Conservation (phyloP, 129 eudicot genomes). For the Scalesia atractyloides region DNA sequence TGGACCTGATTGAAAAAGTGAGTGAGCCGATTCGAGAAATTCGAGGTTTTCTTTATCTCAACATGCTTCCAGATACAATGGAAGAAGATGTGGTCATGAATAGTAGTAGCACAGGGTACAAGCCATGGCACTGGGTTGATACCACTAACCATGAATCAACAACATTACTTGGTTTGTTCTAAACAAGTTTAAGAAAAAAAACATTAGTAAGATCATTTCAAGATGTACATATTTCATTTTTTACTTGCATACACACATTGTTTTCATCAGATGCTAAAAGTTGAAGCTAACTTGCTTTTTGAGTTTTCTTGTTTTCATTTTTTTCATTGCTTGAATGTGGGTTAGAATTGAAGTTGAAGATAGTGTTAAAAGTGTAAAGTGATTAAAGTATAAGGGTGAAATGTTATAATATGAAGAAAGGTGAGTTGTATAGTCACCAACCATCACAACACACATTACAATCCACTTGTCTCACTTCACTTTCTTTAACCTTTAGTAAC, state of each 20-base stretch:
- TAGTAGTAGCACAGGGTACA: conserved; percentile 35
- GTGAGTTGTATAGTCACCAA: too few relatives aligned
- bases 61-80: conserved; percentile 61
- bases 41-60: conserved; percentile 76
- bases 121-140: conserved; percentile 52
- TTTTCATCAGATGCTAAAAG: conserved; percentile 23
- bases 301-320: conserved; percentile 18
- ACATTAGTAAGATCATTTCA: conserved; percentile 28
- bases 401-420: too few relatives aligned
- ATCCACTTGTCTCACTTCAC: too few relatives aligned
- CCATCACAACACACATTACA: too few relatives aligned
- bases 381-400: too few relatives aligned
- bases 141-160: conserved; percentile 54
- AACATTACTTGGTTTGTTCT: conserved; percentile 57
- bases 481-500: too few relatives aligned
- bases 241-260: conserved; percentile 42
- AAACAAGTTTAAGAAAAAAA: conserved; percentile 31
- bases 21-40: conserved; percentile 41
- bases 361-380: too few relatives aligned
- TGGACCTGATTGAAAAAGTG: conserved; percentile 37
- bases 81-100: conserved; percentile 54
- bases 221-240: conserved; percentile 68
- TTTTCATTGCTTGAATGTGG: conserved; percentile 15
- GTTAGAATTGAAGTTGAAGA: not conserved
- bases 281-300: not conserved